Evolutionary conservation across 345 rosid species (phyloP).

Genomic region (Linum trigynum): DNA sequence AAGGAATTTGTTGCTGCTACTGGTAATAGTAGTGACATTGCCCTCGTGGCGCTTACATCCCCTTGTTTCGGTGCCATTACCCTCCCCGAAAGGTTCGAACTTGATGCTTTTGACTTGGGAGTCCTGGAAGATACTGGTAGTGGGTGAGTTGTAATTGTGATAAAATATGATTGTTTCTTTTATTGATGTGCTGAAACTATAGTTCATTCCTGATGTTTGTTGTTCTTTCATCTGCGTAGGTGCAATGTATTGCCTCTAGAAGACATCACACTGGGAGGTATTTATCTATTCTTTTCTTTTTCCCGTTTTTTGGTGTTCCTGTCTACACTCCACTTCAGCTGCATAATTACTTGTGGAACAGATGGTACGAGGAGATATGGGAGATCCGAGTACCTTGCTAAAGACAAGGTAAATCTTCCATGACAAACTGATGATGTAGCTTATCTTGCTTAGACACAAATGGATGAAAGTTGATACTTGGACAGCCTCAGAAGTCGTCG

Average conservation of each 20-base stretch:
- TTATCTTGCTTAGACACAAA: too few species aligned
- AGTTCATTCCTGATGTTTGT: not conserved
- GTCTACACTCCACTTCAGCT: not conserved
- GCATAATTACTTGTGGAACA: constrained; percentile 23
- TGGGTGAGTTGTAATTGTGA: constrained; percentile 7
- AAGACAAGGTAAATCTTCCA: constrained; percentile 36
- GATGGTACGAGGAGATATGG: constrained; percentile 34
- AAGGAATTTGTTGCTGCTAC: constrained; percentile 49
- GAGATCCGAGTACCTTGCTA: constrained; percentile 21
- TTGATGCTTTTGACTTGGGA: constrained; percentile 88
- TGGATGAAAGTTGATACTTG: not conserved
- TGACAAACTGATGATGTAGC: not conserved
- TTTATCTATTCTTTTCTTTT: constrained; percentile 6
- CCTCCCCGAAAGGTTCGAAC: constrained; percentile 64
- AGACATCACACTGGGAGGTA: constrained; percentile 71
- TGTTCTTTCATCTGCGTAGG: constrained; percentile 24
- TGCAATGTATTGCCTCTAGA: constrained; percentile 44
- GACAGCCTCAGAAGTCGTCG: not conserved
- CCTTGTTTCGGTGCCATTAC: constrained; percentile 35
- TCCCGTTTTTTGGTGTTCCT: not conserved
- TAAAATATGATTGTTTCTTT: too few species aligned
- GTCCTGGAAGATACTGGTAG: constrained; percentile 43
- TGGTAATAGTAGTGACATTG: constrained; percentile 9
- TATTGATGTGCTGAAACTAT: too few species aligned
- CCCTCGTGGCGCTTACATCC: constrained; percentile 15